Percentiles rank a stretch among this genome's conserved stretches.
Evolutionary conservation across 1,284 basidiomycete species (phyloP).

Genomic region (Trichosporon ovoides): DNA sequence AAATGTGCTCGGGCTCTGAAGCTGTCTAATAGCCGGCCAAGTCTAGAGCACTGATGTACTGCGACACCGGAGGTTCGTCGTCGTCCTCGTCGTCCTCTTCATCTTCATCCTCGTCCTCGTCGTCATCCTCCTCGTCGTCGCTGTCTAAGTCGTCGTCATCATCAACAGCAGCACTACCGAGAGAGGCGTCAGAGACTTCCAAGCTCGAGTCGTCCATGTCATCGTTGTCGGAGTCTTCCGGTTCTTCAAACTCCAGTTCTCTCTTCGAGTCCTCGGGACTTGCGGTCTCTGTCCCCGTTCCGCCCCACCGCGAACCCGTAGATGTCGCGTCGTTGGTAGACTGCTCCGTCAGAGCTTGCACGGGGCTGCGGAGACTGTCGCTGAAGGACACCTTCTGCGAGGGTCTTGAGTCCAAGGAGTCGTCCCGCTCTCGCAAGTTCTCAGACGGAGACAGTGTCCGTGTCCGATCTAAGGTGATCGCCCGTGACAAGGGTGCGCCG

Average conservation of each 20-base stretch:
- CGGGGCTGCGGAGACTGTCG: background rate
- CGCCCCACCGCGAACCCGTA: background rate
- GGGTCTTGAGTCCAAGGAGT: background rate
- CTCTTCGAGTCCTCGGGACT: background rate
- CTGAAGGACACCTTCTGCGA: constrained; percentile 14
- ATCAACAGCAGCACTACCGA: too few species aligned
- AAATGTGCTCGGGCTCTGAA: background rate
- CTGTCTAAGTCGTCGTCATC: constrained; percentile 32
- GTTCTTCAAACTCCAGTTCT: background rate
- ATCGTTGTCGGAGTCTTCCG: constrained; percentile 26
- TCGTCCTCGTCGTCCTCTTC: constrained; percentile 40
- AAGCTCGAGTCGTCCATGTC: constrained; percentile 23
- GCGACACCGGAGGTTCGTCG: constrained; percentile 32
- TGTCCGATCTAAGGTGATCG: background rate
- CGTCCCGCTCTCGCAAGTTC: background rate
- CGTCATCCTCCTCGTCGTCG: constrained; percentile 32
- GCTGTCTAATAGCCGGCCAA: background rate
- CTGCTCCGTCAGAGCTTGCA: background rate
- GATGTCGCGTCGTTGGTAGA: background rate
- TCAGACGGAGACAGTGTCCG: background rate
- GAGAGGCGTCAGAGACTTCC: too few species aligned
- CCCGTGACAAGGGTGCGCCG: background rate
- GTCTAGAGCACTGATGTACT: constrained; percentile 40
- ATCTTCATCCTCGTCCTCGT: constrained; percentile 38
- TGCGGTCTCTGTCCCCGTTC: background rate